phyloP scores from a whole-genome alignment of 2,329 filamentous ascomycete genomes.

The Huntiella moniliformis region DNA sequence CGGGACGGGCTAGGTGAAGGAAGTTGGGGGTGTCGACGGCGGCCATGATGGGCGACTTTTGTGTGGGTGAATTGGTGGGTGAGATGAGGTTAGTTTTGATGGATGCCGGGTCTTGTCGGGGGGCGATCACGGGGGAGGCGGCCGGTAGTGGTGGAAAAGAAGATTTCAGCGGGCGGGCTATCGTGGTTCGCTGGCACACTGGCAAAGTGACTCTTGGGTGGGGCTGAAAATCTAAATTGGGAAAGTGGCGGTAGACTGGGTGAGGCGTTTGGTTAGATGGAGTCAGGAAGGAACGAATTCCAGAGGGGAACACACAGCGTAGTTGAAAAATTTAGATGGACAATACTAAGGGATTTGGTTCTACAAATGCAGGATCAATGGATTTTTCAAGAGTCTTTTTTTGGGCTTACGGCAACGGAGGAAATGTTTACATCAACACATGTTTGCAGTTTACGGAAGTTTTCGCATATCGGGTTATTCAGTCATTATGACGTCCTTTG shows the following conservation, averaged over 20 bases:
- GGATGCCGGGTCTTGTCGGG: background rate
- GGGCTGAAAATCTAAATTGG: background rate
- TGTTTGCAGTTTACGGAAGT: too few species aligned
- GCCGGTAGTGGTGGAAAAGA: background rate
- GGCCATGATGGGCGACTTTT: slow-evolving; percentile 70
- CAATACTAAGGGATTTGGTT: too few species aligned
- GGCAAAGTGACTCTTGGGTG: too few species aligned
- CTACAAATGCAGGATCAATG: background rate
- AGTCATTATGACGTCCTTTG: too few species aligned
- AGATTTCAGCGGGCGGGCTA: background rate
- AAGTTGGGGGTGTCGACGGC: slow-evolving; percentile 57
- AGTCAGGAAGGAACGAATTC: background rate
- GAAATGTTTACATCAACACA: too few species aligned
- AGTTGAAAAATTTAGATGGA: background rate
- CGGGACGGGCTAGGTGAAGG: slow-evolving; percentile 81
- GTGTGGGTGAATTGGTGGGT: slow-evolving; percentile 26
- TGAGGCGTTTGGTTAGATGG: background rate
- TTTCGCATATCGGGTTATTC: too few species aligned
- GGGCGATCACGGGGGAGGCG: background rate
- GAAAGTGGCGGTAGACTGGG: background rate
- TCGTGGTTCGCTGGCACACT: too few species aligned
- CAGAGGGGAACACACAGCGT: background rate
- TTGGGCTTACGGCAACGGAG: too few species aligned
- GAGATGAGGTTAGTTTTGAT: background rate
- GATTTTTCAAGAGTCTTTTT: background rate